Evolutionary conservation across 805 yeast genomes (phyloP).

Genomic region (Lipomyces anomalus): DNA sequence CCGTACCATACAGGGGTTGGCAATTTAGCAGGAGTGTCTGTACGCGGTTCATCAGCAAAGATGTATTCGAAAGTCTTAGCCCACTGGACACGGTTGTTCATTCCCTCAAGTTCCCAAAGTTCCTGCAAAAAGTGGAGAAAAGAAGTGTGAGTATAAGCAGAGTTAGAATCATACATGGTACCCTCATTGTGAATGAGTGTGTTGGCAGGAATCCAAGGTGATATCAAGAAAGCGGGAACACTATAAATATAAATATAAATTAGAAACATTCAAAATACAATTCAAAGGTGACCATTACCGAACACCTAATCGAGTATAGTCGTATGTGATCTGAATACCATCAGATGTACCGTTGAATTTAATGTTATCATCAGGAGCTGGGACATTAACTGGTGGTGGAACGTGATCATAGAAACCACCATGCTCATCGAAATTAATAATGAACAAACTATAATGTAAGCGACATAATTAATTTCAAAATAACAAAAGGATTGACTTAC

Average conservation of each 20-base stretch:
- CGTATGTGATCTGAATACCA: not conserved
- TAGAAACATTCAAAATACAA: no score
- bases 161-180: slow-evolving; percentile 1
- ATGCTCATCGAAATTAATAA: slow-evolving; percentile 2
- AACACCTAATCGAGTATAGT: slow-evolving; percentile 4
- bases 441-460: not conserved
- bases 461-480: not conserved
- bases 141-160: slow-evolving; percentile 4
- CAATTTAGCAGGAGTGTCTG: not conserved
- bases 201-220: slow-evolving; percentile 1
- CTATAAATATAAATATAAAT: no score
- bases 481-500: not conserved
- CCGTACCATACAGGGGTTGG: slow-evolving; percentile 4
- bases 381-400: slow-evolving; percentile 1
- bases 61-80: slow-evolving; percentile 4
- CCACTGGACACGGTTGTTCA: slow-evolving; percentile 8
- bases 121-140: slow-evolving; percentile 3
- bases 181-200: slow-evolving; percentile 4
- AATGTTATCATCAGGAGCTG: slow-evolving; percentile 6
- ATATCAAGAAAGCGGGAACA: slow-evolving; percentile 5
- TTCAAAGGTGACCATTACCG: not conserved
- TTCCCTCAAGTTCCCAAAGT: slow-evolving; percentile 3
- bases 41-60: not conserved
- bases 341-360: not conserved
- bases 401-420: slow-evolving; percentile 4